phyloP scores from a whole-genome alignment of 2,329 filamentous ascomycete species.

The Cladophialophora yegresii region DNA sequence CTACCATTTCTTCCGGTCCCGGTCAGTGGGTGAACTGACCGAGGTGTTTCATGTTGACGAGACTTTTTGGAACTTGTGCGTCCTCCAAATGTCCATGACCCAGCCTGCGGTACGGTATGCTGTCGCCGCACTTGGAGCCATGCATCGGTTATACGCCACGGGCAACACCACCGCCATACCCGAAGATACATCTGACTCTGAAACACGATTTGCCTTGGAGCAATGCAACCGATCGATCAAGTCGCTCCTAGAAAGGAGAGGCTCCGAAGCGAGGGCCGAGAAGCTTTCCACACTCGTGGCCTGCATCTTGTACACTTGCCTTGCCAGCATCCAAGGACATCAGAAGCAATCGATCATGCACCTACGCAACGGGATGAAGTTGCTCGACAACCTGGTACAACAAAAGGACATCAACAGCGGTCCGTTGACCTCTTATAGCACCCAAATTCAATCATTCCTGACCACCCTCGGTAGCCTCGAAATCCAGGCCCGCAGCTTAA shows the following conservation, averaged over 20 bases:
- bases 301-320: slow-evolving; percentile 19
- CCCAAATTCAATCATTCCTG: slow-evolving; percentile 15
- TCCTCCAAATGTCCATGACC: slow-evolving; percentile 19
- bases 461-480: slow-evolving; percentile 13
- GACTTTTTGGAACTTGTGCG: slow-evolving; percentile 17
- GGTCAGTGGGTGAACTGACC: slow-evolving; percentile 15
- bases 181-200: slow-evolving; percentile 13
- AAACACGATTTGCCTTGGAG: slow-evolving; percentile 14
- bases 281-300: slow-evolving; percentile 11
- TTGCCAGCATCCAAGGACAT: slow-evolving; percentile 16
- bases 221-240: slow-evolving; percentile 22
- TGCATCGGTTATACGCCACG: slow-evolving; percentile 13
- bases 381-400: slow-evolving; percentile 9
- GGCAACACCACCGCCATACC: slow-evolving; percentile 12
- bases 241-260: slow-evolving; percentile 3
- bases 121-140: slow-evolving; percentile 15
- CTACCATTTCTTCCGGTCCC: slow-evolving; percentile 16
- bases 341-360: slow-evolving; percentile 21
- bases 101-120: slow-evolving; percentile 16
- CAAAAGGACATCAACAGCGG: neutral
- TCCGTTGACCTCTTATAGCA: slow-evolving; percentile 4
- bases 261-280: slow-evolving; percentile 3
- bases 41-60: slow-evolving; percentile 16
- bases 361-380: slow-evolving; percentile 12
- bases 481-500: slow-evolving; percentile 15